Conservation (phyloP, 2,329 filamentous ascomycete species). For the Penicillium occitanis region DNA sequence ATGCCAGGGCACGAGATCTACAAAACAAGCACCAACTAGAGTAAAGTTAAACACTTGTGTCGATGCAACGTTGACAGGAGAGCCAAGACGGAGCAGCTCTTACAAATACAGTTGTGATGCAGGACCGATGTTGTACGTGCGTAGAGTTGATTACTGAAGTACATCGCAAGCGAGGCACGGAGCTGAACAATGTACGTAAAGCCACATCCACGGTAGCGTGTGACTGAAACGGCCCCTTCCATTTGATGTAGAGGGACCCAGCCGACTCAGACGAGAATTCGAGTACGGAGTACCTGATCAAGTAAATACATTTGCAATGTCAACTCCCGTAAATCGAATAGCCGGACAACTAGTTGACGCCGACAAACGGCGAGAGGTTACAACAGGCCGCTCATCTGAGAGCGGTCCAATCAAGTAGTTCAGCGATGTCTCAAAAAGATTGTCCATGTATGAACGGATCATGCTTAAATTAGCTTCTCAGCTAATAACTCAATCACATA, state of each 20-base stretch:
- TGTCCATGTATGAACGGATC: background rate
- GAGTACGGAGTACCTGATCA: background rate
- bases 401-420: background rate
- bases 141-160: background rate
- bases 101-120: background rate
- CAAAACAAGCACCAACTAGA: constrained; percentile 1
- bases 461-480: background rate
- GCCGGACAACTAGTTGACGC: background rate
- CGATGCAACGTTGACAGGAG: background rate
- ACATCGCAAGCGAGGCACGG: background rate
- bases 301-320: background rate
- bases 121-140: background rate
- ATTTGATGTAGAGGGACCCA: background rate
- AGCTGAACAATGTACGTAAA: background rate
- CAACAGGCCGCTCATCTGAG: background rate
- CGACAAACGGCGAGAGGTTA: constrained; percentile 5
- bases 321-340: background rate
- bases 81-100: background rate
- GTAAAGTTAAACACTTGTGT: background rate
- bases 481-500: background rate
- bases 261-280: background rate
- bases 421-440: background rate
- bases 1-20: background rate
- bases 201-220: background rate
- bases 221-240: background rate